Percentiles rank a stretch among this genome's conserved stretches.
Conservation (phyloP, 2,329 filamentous ascomycete species). For the Seiridium cupressi region DNA sequence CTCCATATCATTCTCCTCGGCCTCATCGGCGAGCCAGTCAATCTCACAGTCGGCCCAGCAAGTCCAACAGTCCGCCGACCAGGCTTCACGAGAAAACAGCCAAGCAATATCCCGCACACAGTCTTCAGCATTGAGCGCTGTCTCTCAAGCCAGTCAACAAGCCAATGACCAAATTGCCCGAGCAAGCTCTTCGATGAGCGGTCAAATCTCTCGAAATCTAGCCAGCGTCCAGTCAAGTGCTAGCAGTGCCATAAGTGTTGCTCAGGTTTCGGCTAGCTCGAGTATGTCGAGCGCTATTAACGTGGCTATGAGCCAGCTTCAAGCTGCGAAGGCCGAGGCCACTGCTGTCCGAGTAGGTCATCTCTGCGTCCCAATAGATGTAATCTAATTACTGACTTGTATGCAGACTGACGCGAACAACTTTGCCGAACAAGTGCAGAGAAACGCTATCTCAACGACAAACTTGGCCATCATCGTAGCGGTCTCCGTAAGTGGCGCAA, state of each 20-base stretch:
- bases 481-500: conserved; percentile 23
- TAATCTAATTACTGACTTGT: neutral
- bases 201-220: conserved; percentile 22
- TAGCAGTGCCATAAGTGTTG: conserved; percentile 42
- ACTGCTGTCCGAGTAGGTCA: conserved; percentile 16
- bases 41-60: conserved; percentile 27
- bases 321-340: conserved; percentile 17
- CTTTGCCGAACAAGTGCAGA: conserved; percentile 17
- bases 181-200: conserved; percentile 26
- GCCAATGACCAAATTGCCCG: conserved; percentile 21
- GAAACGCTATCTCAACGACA: conserved; percentile 23
- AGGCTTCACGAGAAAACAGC: conserved; percentile 24
- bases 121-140: conserved; percentile 27
- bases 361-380: neutral
- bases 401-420: conserved; percentile 20
- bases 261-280: conserved; percentile 52
- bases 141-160: conserved; percentile 20
- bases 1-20: conserved; percentile 26
- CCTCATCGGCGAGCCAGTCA: conserved; percentile 27
- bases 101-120: conserved; percentile 25
- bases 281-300: conserved; percentile 52
- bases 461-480: conserved; percentile 28
- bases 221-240: conserved; percentile 26
- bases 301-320: conserved; percentile 27
- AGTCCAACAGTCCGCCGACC: conserved; percentile 26